Base-by-base conservation (phyloP, 2,329 filamentous ascomycete genomes). In the Aspergillus terreus region DNA sequence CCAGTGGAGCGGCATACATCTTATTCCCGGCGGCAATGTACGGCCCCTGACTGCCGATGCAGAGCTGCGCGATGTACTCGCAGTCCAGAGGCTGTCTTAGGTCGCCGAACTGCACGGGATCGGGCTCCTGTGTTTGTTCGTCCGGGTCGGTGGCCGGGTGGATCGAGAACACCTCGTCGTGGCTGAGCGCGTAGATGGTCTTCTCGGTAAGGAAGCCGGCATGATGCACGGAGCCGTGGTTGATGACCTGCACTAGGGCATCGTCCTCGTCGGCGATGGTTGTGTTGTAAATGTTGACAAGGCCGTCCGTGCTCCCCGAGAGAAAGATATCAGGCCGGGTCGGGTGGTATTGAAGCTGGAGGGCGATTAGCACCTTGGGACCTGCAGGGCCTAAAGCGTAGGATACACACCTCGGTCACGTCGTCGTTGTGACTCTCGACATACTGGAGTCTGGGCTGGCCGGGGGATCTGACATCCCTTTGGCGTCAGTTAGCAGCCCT, bases 221-320 rank as follows among this genome's bases (percentile, higher is more conserved):
- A 57, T 81, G 81, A 56, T 84, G 82, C 46, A 86, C 78, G 6
- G 83, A 84, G 44, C 79, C 73, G 58, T 85, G 82, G 62, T 85
- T 85, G 63, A 84, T 77, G 30, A 84, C 81, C 61, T 84, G 82
- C 46, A 82, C 73, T 27, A 85, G 68, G 2, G 82, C 82, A 47
- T 86, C 83, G 49, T 86, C 82, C 65, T 86, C 83, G 45, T 82
- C 79, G 2, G 67, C 60, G 40, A 82, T 74, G 21, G 73, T 75
- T 21, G 77, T 79, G 64, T 86, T 78, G 64, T 85, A 85, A 51
- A 85, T 70, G 56, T 83, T 84, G 54, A 85, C 75, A 0, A 85
- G 74, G 3, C 82, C 82, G 60, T 86, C 83, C 17, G 83, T 85
- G 61, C 81, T 82, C 36, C 80, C 81, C 10, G 81, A 83, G 1